Evolutionary conservation across 352 stramenopile genomes (phyloP).

Genomic region (Phytophthora sojae): DNA sequence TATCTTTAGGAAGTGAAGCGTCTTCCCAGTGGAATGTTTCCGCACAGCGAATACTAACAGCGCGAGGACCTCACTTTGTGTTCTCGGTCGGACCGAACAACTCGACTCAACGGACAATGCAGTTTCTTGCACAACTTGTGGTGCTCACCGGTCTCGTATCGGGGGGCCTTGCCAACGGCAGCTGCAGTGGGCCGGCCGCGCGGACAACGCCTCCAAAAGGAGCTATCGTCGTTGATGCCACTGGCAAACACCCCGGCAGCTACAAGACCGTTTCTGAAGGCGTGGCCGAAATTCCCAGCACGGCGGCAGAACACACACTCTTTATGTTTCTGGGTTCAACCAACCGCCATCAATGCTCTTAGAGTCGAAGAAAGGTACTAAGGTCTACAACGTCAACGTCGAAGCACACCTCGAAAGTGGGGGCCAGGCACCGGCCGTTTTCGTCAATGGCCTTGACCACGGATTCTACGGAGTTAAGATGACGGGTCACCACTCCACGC

Average conservation of each 20-base stretch:
- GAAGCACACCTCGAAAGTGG: constrained; percentile 6
- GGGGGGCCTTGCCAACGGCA: neutral
- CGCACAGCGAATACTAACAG: too few relatives aligned
- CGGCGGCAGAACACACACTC: constrained; percentile 16
- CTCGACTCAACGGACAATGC: constrained; percentile 1
- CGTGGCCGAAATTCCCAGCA: constrained; percentile 20
- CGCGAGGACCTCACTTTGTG: constrained; percentile 18
- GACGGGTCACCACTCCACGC: constrained; percentile 9
- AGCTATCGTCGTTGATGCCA: constrained; percentile 20
- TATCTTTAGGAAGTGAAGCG: too few relatives aligned
- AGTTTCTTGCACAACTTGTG: too few relatives aligned
- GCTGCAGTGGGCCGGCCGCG: constrained; percentile 9
- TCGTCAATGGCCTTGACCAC: constrained; percentile 10
- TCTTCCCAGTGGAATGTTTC: too few relatives aligned
- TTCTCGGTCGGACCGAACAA: constrained; percentile 7
- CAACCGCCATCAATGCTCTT: constrained; percentile 14
- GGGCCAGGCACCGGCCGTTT: constrained; percentile 8
- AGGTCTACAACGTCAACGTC: constrained; percentile 31
- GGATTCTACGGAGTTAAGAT: constrained; percentile 16
- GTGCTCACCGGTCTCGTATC: constrained; percentile 8
- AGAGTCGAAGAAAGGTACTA: constrained; percentile 14
- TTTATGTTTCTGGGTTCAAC: constrained; percentile 11
- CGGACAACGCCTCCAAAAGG: constrained; percentile 5
- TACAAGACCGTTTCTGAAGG: constrained; percentile 13
- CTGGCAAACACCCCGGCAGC: constrained; percentile 11